Evolutionary conservation across 805 yeast species (phyloP).

Genomic region (Pichia insulana): DNA sequence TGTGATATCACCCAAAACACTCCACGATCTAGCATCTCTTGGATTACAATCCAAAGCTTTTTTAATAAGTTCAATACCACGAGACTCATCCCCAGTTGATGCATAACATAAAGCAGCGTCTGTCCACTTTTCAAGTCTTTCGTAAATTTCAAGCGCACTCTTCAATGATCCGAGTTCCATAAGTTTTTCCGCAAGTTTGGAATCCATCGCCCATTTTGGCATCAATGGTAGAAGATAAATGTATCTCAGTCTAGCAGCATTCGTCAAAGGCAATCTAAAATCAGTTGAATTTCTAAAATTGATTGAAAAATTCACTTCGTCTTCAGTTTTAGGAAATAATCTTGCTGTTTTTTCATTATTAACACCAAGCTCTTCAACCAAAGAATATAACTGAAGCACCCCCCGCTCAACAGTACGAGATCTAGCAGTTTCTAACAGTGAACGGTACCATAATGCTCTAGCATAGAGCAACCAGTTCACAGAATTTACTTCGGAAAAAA

Average conservation of each 20-base stretch:
- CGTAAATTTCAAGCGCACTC: slow-evolving; percentile 85
- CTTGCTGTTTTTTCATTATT: slow-evolving; percentile 44
- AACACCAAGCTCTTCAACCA: slow-evolving; percentile 81
- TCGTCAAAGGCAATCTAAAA: slow-evolving; percentile 23
- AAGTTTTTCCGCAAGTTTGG: slow-evolving; percentile 73
- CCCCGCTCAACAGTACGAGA: slow-evolving; percentile 92
- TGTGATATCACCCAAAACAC: slow-evolving; percentile 78
- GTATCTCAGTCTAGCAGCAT: slow-evolving; percentile 51
- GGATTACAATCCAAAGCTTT: slow-evolving; percentile 49
- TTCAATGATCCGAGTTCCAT: slow-evolving; percentile 77
- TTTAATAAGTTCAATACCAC: slow-evolving; percentile 54
- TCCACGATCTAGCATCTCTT: slow-evolving; percentile 72
- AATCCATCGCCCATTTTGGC: slow-evolving; percentile 83
- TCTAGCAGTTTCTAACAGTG: slow-evolving; percentile 68
- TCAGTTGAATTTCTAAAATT: slow-evolving; percentile 13
- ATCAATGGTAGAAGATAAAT: slow-evolving; percentile 67
- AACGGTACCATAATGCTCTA: slow-evolving; percentile 84
- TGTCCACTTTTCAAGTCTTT: slow-evolving; percentile 61
- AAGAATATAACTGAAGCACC: slow-evolving; percentile 80
- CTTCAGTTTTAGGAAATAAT: slow-evolving; percentile 37
- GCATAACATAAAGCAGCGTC: slow-evolving; percentile 91
- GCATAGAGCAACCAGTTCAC: slow-evolving; percentile 74
- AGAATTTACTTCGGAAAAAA: slow-evolving; percentile 39
- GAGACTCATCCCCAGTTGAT: slow-evolving; percentile 62
- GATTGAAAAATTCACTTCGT: slow-evolving; percentile 19